These are phyloP conservation scores for Bacidia rubella DNA, from an alignment of 495 filamentous ascomycete genomes.

Conservation along the genomic window DNA sequence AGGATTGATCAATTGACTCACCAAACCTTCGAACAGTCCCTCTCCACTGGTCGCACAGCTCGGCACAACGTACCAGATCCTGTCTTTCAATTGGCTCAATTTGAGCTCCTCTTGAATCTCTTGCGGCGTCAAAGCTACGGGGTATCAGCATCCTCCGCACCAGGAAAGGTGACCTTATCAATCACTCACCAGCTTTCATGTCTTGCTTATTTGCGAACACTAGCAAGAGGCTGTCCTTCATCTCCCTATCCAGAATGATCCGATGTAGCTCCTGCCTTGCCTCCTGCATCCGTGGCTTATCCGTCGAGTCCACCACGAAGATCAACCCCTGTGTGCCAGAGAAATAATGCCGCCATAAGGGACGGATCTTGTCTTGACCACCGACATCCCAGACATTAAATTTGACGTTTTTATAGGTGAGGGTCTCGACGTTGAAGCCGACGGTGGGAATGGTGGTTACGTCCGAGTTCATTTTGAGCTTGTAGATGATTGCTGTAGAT, in stretches of 20 bases:
- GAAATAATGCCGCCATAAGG: slow-evolving; percentile 99
- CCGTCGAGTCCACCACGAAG: slow-evolving; percentile 91
- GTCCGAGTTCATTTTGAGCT: slow-evolving; percentile 96
- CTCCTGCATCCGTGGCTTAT: slow-evolving; percentile 76
- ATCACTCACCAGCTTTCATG: slow-evolving; percentile 61
- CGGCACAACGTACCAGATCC: slow-evolving; percentile 91
- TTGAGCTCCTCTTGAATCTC: slow-evolving; percentile 79
- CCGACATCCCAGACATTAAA: slow-evolving; percentile 99
- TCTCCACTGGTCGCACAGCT: slow-evolving; percentile 90
- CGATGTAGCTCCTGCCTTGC: slow-evolving; percentile 80
- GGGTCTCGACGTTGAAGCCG: slow-evolving; percentile 99
- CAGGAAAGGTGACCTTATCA: neutral
- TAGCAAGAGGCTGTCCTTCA: slow-evolving; percentile 87
- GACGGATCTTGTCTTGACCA: slow-evolving; percentile 99
- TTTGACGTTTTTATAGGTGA: slow-evolving; percentile 99
- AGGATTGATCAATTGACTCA: slow-evolving; percentile 27
- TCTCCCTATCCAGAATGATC: slow-evolving; percentile 94
- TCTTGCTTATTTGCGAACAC: slow-evolving; percentile 99
- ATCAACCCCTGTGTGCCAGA: slow-evolving; percentile 96
- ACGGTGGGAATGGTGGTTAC: slow-evolving; percentile 99
- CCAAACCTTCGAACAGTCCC: slow-evolving; percentile 85
- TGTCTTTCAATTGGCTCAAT: slow-evolving; percentile 74
- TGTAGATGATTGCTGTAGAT: slow-evolving; percentile 73
- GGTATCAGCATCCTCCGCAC: neutral
- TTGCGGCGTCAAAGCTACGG: slow-evolving; percentile 64